Evolutionary conservation across 1,139 yeast species (phyloP).

Genomic region (Hyphopichia burtonii): DNA sequence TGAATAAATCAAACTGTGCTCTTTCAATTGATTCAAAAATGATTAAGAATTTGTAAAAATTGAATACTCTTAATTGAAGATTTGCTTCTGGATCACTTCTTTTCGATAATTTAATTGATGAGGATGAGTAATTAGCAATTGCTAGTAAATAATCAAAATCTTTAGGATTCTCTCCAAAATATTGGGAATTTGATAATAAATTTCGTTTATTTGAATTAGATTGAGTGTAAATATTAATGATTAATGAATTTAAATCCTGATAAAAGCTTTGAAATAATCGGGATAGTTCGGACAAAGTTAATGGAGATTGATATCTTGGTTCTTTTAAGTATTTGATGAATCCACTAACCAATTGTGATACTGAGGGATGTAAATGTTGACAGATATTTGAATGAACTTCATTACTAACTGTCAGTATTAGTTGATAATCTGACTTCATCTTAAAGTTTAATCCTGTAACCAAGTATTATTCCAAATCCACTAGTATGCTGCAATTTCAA

Average conservation of each 20-base stretch:
- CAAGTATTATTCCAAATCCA: too few relatives aligned
- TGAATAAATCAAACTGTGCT: constrained; percentile 33
- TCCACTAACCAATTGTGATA: constrained; percentile 22
- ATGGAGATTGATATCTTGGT: constrained; percentile 44
- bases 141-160: constrained; percentile 43
- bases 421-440: constrained; percentile 1
- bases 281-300: constrained; percentile 35
- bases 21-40: constrained; percentile 33
- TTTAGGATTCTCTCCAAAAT: constrained; percentile 30
- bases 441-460: too few relatives aligned
- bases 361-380: constrained; percentile 16
- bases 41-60: constrained; percentile 38
- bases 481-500: too few relatives aligned
- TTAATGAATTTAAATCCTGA: constrained; percentile 37
- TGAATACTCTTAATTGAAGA: constrained; percentile 40
- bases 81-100: constrained; percentile 38
- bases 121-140: constrained; percentile 42
- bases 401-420: neutral
- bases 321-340: constrained; percentile 41
- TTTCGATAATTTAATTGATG: constrained; percentile 38
- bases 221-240: constrained; percentile 34
- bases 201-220: constrained; percentile 40
- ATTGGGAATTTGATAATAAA: constrained; percentile 29
- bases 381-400: constrained; percentile 1
- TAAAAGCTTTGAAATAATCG: constrained; percentile 34